A percentile compares a stretch with the other conserved stretches of the same genome.
Conservation (phyloP, 768 basidiomycete species). For the Auriscalpium microsporum region DNA sequence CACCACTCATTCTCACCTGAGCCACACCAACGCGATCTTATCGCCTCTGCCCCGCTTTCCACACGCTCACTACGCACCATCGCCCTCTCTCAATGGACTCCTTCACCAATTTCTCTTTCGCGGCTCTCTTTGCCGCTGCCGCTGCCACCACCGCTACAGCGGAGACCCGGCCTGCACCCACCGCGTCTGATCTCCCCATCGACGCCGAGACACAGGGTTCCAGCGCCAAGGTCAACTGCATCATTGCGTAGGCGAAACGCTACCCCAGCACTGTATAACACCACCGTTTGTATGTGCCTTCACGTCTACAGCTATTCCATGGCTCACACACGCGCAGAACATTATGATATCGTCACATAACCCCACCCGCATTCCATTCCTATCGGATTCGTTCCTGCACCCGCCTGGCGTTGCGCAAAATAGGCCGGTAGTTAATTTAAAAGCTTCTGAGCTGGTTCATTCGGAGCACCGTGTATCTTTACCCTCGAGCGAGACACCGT, state of each 20-base stretch:
- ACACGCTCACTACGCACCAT: neutral
- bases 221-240: neutral
- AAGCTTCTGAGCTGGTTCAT: neutral
- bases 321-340: neutral
- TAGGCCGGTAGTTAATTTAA: neutral
- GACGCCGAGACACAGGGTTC: neutral
- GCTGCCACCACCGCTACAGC: neutral
- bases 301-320: neutral
- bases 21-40: too few species aligned
- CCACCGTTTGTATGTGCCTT: neutral
- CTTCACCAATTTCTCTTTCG: neutral
- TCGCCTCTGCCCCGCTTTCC: too few species aligned
- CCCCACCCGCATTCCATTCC: too few species aligned
- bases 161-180: neutral
- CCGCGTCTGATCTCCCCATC: neutral
- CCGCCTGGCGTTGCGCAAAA: neutral
- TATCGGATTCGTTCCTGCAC: neutral
- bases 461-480: too few species aligned
- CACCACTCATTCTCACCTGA: too few species aligned
- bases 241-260: neutral
- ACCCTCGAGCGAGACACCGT: too few species aligned
- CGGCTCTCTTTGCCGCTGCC: neutral
- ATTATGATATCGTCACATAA: too few species aligned
- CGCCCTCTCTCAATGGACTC: neutral
- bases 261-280: neutral